phyloP scores from a whole-genome alignment of 2,329 filamentous ascomycete species.

The Colletotrichum cordylinicola region DNA sequence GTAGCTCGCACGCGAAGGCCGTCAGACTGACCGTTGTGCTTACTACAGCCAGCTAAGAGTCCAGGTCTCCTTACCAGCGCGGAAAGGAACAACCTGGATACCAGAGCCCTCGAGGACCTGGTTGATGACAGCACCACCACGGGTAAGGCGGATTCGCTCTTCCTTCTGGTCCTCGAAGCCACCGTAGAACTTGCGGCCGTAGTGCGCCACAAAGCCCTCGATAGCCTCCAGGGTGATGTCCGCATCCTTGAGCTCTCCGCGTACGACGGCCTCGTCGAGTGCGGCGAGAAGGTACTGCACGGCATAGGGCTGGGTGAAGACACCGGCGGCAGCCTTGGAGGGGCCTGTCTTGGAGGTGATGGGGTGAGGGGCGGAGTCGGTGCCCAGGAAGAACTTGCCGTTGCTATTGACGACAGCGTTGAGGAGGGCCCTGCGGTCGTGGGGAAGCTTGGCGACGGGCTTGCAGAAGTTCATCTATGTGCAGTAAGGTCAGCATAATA shows the following conservation, averaged over 20 bases:
- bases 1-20: neutral
- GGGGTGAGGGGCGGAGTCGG: conserved; percentile 74
- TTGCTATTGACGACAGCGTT: conserved; percentile 64
- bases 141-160: conserved; percentile 63
- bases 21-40: neutral
- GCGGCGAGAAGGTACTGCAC: conserved; percentile 68
- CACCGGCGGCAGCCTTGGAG: conserved; percentile 68
- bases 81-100: conserved; percentile 70
- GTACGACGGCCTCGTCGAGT: conserved; percentile 53
- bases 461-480: conserved; percentile 69
- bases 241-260: conserved; percentile 54
- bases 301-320: conserved; percentile 80
- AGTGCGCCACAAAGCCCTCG: conserved; percentile 58
- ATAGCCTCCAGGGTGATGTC: conserved; percentile 62
- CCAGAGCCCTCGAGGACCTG: conserved; percentile 60
- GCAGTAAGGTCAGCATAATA: neutral
- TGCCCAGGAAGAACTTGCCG: conserved; percentile 75
- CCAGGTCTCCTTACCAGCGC: conserved; percentile 67
- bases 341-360: conserved; percentile 58
- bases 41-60: conserved; percentile 49
- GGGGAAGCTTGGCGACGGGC: conserved; percentile 73
- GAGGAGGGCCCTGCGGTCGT: conserved; percentile 75
- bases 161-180: conserved; percentile 50
- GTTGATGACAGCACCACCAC: conserved; percentile 58
- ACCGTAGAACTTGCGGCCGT: conserved; percentile 61